Conservation (phyloP, 495 filamentous ascomycete genomes). For the Recurvomyces mirabilis region DNA sequence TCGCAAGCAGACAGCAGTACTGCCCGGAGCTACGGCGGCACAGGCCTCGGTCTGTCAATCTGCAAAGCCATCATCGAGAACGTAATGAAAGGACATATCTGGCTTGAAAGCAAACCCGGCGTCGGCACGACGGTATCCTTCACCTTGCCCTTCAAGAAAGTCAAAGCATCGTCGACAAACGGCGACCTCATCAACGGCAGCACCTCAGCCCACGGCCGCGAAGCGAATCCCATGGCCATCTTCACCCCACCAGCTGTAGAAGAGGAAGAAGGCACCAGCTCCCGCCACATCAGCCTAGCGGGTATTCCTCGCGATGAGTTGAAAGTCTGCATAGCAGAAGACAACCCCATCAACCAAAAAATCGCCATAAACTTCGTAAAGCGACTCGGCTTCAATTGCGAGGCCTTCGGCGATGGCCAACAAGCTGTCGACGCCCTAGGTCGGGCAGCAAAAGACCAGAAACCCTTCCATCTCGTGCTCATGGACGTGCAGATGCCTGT, state of each 20-base stretch:
- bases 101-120: constrained; percentile 63
- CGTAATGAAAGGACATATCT: constrained; percentile 74
- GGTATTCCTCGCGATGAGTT: constrained; percentile 64
- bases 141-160: constrained; percentile 71
- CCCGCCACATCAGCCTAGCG: constrained; percentile 41
- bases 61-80: constrained; percentile 92
- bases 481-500: constrained; percentile 97
- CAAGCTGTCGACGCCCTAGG: constrained; percentile 78
- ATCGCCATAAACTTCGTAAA: constrained; percentile 84
- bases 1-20: constrained; percentile 82
- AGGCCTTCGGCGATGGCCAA: constrained; percentile 75
- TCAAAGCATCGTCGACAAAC: constrained; percentile 37
- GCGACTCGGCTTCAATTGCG: constrained; percentile 67
- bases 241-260: constrained; percentile 38
- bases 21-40: constrained; percentile 78
- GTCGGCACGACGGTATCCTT: constrained; percentile 80
- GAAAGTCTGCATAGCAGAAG: constrained; percentile 80
- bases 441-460: constrained; percentile 52
- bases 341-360: constrained; percentile 84
- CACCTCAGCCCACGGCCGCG: constrained; percentile 1
- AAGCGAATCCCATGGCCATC: constrained; percentile 39
- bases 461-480: constrained; percentile 68
- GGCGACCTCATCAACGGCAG: constrained; percentile 27
- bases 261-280: neutral
- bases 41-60: constrained; percentile 80